phyloP scores from a whole-genome alignment of 2,329 filamentous ascomycete genomes.

The Cercospora zeina region DNA sequence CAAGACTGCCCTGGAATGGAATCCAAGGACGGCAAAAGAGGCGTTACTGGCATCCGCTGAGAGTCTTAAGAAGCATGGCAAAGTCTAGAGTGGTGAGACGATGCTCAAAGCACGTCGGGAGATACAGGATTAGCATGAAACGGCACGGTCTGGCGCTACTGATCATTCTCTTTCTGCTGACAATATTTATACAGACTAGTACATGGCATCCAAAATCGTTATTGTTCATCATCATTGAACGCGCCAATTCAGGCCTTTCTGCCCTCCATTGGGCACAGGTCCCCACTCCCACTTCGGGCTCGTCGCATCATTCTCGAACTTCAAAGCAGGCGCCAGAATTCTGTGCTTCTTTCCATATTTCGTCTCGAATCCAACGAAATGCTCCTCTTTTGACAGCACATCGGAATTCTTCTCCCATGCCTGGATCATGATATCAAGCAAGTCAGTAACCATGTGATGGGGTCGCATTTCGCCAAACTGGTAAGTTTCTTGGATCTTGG shows the following conservation, averaged over 20 bases:
- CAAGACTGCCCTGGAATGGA: not conserved
- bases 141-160: not conserved
- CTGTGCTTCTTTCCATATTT: constrained; percentile 34
- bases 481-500: constrained; percentile 35
- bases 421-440: constrained; percentile 35
- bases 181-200: not conserved
- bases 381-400: constrained; percentile 29
- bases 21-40: not conserved
- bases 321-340: constrained; percentile 35
- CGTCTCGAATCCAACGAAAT: constrained; percentile 30
- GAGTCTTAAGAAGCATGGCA: not conserved
- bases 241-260: constrained; percentile 18
- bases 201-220: not conserved
- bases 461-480: constrained; percentile 36
- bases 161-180: not conserved
- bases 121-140: not conserved
- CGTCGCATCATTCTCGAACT: constrained; percentile 24
- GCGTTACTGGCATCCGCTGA: not conserved
- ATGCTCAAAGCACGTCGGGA: not conserved
- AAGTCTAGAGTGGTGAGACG: not conserved
- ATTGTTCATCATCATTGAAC: constrained; percentile 3
- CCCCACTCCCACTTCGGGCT: constrained; percentile 23
- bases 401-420: constrained; percentile 36
- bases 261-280: constrained; percentile 27
- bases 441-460: constrained; percentile 37